Conservation (phyloP, 2,329 filamentous ascomycete species). For the Fusarium nodosum region DNA sequence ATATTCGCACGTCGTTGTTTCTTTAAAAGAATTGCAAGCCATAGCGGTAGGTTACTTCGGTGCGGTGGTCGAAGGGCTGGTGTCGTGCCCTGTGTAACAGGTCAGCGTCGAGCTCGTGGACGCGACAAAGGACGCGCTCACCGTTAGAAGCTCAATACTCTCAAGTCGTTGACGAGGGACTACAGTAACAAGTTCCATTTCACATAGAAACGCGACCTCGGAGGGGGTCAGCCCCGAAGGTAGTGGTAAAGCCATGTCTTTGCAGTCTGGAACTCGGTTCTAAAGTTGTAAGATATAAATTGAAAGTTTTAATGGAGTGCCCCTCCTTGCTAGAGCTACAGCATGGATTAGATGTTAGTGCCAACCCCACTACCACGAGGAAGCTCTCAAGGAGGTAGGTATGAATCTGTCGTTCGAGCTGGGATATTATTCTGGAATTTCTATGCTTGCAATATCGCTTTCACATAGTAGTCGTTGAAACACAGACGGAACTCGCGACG, state of each 20-base stretch:
- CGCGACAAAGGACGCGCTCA: constrained; percentile 64
- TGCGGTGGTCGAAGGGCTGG: constrained; percentile 84
- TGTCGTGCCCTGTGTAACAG: constrained; percentile 76
- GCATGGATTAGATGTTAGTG: constrained; percentile 6
- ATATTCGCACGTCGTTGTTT: constrained; percentile 95
- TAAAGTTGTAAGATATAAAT: constrained; percentile 34
- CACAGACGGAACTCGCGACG: too few species aligned
- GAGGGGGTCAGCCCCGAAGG: constrained; percentile 77
- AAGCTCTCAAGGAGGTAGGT: too few species aligned
- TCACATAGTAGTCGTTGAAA: too few species aligned
- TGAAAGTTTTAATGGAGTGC: constrained; percentile 24
- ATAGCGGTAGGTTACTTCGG: constrained; percentile 84
- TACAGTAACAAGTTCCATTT: constrained; percentile 96
- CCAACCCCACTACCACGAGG: constrained; percentile 34
- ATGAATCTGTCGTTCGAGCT: too few species aligned
- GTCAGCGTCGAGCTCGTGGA: constrained; percentile 33
- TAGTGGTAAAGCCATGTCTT: constrained; percentile 64
- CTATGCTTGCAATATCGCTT: too few species aligned
- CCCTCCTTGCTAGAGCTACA: constrained; percentile 17
- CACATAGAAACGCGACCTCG: constrained; percentile 93
- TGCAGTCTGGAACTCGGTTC: constrained; percentile 10
- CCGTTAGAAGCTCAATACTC: constrained; percentile 84
- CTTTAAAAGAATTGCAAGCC: constrained; percentile 95
- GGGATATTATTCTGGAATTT: too few species aligned
- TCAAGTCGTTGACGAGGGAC: constrained; percentile 93